These are phyloP conservation scores for Thalassiosira hispida DNA, from an alignment of 352 stramenopile species.

Conservation along the genomic window DNA sequence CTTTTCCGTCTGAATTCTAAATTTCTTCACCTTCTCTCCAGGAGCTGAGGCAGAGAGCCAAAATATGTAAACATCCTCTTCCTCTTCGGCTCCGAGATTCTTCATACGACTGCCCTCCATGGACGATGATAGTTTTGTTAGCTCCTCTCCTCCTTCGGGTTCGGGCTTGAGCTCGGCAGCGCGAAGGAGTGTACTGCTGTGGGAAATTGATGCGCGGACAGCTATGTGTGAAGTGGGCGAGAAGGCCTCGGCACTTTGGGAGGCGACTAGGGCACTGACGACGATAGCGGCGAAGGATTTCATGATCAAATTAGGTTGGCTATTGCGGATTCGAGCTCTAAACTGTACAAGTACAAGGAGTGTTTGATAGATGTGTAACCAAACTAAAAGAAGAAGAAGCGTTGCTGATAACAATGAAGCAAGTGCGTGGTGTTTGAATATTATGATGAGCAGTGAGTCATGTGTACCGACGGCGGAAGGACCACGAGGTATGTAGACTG, in stretches of 20 bases:
- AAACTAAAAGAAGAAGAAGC: no score
- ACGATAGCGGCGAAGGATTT: not conserved
- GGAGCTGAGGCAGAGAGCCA: constrained; percentile 67
- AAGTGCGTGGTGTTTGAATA: not conserved
- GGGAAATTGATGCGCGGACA: not conserved
- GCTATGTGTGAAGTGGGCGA: not conserved
- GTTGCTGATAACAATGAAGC: no score
- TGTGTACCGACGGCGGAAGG: no score
- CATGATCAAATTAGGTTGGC: not conserved
- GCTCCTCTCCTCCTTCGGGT: constrained; percentile 78
- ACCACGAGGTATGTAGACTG: no score
- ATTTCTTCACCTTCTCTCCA: constrained; percentile 67
- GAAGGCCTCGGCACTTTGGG: not conserved
- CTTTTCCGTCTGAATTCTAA: constrained; percentile 73
- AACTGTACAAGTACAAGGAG: not conserved
- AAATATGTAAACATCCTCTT: constrained; percentile 72
- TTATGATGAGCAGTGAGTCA: not conserved
- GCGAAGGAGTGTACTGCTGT: constrained; percentile 35
- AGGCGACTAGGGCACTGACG: not conserved
- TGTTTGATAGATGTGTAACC: not conserved
- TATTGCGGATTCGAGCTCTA: not conserved
- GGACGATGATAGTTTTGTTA: constrained; percentile 55
- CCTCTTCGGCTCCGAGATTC: constrained; percentile 55
- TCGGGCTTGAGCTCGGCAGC: constrained; percentile 76
- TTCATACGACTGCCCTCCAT: constrained; percentile 59